These are phyloP conservation scores for Trypanosomatidae sp. DNA, from an alignment of 208 protist species.

Conservation along the genomic window DNA sequence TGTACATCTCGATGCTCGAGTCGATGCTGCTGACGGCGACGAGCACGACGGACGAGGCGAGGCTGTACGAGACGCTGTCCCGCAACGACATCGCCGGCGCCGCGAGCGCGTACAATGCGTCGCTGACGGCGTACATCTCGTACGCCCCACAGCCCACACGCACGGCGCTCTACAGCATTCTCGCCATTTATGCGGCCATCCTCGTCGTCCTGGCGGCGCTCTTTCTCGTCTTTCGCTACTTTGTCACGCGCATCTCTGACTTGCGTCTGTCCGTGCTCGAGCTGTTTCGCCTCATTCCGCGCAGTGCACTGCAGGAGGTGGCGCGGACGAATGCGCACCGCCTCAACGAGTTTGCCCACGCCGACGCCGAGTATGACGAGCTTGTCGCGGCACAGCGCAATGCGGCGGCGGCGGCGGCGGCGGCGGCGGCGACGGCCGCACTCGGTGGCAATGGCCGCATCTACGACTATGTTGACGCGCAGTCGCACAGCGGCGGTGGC, in stretches of 20 bases:
- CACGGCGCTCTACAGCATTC: neutral
- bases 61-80: neutral
- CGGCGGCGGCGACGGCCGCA: too few relatives aligned
- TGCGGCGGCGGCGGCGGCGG: neutral
- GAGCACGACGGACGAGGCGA: neutral
- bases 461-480: too few relatives aligned
- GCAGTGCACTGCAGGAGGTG: conserved; percentile 6
- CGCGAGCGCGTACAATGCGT: neutral
- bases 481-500: too few relatives aligned
- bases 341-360: conserved; percentile 9
- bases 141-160: neutral
- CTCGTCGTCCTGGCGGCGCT: neutral
- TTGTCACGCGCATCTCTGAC: conserved; percentile 7
- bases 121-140: neutral
- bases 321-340: neutral
- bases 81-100: neutral
- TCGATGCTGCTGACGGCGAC: neutral
- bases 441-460: too few relatives aligned
- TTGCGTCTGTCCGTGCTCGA: conserved; percentile 6
- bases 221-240: conserved; percentile 6
- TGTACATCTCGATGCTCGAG: neutral
- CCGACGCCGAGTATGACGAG: conserved; percentile 3
- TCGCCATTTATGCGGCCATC: neutral
- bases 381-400: neutral
- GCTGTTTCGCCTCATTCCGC: conserved; percentile 18